Evolutionary conservation across 495 filamentous ascomycete species (phyloP).

Genomic region (Clavariopsis aquatica): DNA sequence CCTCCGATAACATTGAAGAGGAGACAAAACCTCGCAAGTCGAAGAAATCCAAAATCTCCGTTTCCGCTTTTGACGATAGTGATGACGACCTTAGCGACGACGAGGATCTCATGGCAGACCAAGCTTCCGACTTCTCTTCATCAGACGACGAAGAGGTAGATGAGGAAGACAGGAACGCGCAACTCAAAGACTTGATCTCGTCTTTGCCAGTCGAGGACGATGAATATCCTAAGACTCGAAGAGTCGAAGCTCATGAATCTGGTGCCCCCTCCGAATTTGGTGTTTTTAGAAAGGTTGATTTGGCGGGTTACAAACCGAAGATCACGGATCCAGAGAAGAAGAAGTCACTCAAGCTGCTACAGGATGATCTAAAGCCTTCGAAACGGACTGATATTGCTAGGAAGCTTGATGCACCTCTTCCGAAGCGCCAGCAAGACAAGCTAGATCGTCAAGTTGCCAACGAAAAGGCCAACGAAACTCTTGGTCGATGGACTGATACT

Average conservation of each 20-base stretch:
- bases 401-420: conserved; percentile 80
- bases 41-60: conserved; percentile 27
- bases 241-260: conserved; percentile 53
- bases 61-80: conserved; percentile 22
- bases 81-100: conserved; percentile 52
- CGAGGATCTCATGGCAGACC: conserved; percentile 49
- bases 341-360: conserved; percentile 71
- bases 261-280: conserved; percentile 60
- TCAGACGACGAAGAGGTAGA: conserved; percentile 61
- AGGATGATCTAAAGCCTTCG: conserved; percentile 55
- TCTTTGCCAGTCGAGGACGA: conserved; percentile 56
- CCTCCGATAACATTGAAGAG: conserved; percentile 38
- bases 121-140: conserved; percentile 53
- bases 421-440: conserved; percentile 86
- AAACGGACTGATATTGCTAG: conserved; percentile 57
- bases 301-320: conserved; percentile 73
- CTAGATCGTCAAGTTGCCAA: conserved; percentile 83
- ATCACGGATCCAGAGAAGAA: conserved; percentile 75
- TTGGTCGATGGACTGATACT: conserved; percentile 89
- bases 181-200: conserved; percentile 70
- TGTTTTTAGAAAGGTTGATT: conserved; percentile 70
- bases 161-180: conserved; percentile 58
- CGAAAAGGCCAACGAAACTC: conserved; percentile 84
- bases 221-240: conserved; percentile 37
- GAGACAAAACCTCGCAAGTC: conserved; percentile 24